Base-by-base conservation (phyloP, 257 asterid species). In the Ligustrum vulgare region DNA sequence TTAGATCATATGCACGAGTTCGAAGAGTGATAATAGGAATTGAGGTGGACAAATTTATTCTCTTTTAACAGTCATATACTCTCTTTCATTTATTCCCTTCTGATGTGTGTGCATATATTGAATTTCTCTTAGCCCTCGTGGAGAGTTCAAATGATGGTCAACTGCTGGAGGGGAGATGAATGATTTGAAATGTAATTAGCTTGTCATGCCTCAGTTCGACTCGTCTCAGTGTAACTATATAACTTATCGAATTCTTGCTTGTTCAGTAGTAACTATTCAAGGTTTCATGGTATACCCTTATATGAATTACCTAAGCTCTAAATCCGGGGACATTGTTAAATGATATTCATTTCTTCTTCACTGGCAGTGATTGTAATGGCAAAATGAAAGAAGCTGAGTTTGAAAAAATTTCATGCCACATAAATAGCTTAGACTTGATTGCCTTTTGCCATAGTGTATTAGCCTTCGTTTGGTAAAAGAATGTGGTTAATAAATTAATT, bases 1-100 rank as follows among this genome's bases (percentile, higher is more conserved):
- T 84, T 93, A 75, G 98, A 93, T 85, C 96, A 93, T 69, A 86
- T 84, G 69, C 92, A 91, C 22, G 97, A 93, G 86, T 88, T 91
- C 66, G 93, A 91, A 65, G 94, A 89, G 39, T 88, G 88, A 89
- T 51, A 39, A 43, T 43, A 51, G 63, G 66, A 28, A 7, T 69
- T 23, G 73, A 34, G 83, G 70, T 63, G 47, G 64, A 33, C 28
- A 32, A 16, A 31, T 80, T 49, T 72, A 32, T 65, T 49, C 58
- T 2, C 41, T 23, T 28, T 47, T 45, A 13, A 20, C 64, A 2
- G 12, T 54, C 20, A n/a, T 10, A 7, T 20, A n/a, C 20, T 18
- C 69, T 33, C 31, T 3, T 3, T 54, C 11, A 8, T 60, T 10
- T 25, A 60, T 60, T 60, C 18, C 62, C 25, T 51, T 1, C 62